Base-by-base conservation (phyloP, 1,284 basidiomycete species). In the Hemileia vastatrix region DNA sequence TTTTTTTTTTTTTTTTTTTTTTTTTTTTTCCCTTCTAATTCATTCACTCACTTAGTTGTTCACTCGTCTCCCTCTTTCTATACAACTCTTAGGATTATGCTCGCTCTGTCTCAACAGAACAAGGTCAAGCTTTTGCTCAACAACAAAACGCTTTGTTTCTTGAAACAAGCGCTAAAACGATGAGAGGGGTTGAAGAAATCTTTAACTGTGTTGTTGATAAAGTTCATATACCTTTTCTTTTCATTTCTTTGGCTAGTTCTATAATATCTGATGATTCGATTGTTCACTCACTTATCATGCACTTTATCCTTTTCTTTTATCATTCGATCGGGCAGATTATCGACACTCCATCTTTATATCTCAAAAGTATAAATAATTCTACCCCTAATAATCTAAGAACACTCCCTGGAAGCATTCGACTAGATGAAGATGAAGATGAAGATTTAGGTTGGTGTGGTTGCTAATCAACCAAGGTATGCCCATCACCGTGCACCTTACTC, bases 131-230 rank as follows among this genome's bases (percentile, higher is more conserved):
- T 1, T 96, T 94, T 72, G 94, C 94, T 0, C 78, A 81, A 31
- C 81, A 86, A 52, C 88, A 90, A 82, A 83, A 83, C 33, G 87
- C 86, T 9, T 79, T 92, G 44, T 96, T 95, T 76, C 80, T 94
- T 50, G 91, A 95, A 83, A 92, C 88, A 0, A 82, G 84, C 9
- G 79, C 66, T 4, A 64, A 67, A 43, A 68, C 69, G 31, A 66
- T 68, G 18, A 66, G 86, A 0, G 86, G 86, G 9, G 90, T 93
- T 1, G 80, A 81, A 33, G 86, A 90, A 54, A 83, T 86, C 1
- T 94, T 95, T 74, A 80, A 83, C 64, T 85, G 86, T 63, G 83
- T 93, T 4, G 90, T 93, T 9, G 81, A 82, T 71, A 81, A 82
- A 77, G 79, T 80, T 54, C 64, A 75, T 67, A 2, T 18, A 2